These are phyloP conservation scores for Neurospora pannonica DNA, from an alignment of 495 filamentous ascomycete genomes.

Conservation along the genomic window DNA sequence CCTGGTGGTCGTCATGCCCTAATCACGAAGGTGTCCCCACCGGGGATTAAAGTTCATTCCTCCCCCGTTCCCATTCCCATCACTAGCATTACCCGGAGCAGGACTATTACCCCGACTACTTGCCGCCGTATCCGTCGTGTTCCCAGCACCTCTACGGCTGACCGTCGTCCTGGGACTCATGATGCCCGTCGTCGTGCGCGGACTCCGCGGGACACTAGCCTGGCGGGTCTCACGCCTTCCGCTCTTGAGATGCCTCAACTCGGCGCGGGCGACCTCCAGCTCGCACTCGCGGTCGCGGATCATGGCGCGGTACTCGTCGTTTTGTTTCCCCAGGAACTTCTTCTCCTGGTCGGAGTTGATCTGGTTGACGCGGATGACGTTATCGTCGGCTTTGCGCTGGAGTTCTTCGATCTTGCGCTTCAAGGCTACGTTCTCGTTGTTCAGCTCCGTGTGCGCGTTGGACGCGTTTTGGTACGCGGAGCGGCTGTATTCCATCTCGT, in stretches of 20 bases:
- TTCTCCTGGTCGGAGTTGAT: constrained; percentile 36
- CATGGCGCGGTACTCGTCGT: constrained; percentile 47
- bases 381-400: constrained; percentile 39
- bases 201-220: constrained; percentile 40
- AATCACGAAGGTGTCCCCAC: constrained; percentile 30
- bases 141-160: not conserved
- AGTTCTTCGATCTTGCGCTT: constrained; percentile 37
- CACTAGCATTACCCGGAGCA: constrained; percentile 13
- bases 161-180: constrained; percentile 31
- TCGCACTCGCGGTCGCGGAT: constrained; percentile 53
- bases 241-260: constrained; percentile 33
- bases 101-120: constrained; percentile 39
- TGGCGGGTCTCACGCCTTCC: constrained; percentile 42
- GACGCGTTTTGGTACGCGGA: constrained; percentile 57
- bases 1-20: not conserved
- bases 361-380: constrained; percentile 42
- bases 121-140: constrained; percentile 15
- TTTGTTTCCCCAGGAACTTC: constrained; percentile 16
- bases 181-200: constrained; percentile 26
- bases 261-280: constrained; percentile 29
- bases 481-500: constrained; percentile 50
- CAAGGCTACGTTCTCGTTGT: constrained; percentile 42
- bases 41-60: constrained; percentile 20
- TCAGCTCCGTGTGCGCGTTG: constrained; percentile 39
- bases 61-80: not conserved